Evolutionary conservation across 169 alveolate genomes (phyloP).

Genomic region (Plasmodium coatneyi): DNA sequence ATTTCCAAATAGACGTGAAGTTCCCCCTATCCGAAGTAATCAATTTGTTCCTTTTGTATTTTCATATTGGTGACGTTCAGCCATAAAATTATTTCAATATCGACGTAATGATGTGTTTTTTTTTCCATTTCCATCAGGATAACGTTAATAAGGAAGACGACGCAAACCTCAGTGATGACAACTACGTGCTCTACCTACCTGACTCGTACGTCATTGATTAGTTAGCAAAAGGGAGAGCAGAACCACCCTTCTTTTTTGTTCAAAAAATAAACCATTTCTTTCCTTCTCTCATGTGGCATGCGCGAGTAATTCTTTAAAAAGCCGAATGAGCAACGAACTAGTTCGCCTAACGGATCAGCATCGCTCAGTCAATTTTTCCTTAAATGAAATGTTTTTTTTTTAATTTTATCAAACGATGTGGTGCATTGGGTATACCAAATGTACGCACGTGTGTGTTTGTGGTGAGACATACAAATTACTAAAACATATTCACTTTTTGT

Average conservation of each 20-base stretch:
- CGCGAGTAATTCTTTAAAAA: not conserved
- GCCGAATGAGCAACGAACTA: not conserved
- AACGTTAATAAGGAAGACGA: slow-evolving; percentile 9
- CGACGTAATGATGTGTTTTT: not conserved
- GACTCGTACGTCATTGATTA: slow-evolving; percentile 68
- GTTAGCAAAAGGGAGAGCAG: not conserved
- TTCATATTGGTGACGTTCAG: not conserved
- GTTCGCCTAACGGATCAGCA: not conserved
- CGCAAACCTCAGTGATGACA: slow-evolving; percentile 20
- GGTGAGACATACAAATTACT: not conserved
- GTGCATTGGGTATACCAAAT: not conserved
- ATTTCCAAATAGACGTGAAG: slow-evolving; percentile 64
- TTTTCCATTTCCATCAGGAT: slow-evolving; percentile 17
- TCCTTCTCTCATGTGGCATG: not conserved
- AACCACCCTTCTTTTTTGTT: not conserved
- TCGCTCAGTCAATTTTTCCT: not conserved
- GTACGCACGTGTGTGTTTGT: not conserved
- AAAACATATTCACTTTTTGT: not conserved
- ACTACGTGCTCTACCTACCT: slow-evolving; percentile 49
- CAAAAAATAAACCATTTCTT: not conserved
- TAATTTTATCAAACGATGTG: not conserved
- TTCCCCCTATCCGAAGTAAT: slow-evolving; percentile 48
- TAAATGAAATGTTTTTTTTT: not conserved
- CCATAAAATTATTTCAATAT: not conserved
- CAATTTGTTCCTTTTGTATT: not conserved